A percentile compares a stretch with the other conserved stretches of the same genome.
phyloP scores from a whole-genome alignment of 257 asterid species.

The Primulina eburnea region DNA sequence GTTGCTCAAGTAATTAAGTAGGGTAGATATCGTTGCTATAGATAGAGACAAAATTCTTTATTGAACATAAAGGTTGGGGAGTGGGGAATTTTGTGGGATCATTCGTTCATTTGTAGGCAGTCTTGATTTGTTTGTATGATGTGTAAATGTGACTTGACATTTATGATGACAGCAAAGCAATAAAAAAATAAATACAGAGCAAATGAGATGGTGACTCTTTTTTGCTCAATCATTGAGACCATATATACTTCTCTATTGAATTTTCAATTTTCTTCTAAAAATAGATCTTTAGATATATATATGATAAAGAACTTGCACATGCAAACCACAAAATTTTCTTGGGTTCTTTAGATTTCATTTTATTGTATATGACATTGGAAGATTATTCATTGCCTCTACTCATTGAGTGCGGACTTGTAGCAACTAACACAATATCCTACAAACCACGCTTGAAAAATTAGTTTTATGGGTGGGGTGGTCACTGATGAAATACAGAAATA shows the following conservation, averaged over 20 bases:
- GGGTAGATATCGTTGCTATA: conserved; percentile 39
- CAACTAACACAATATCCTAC: too few relatives aligned
- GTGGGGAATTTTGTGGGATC: conserved; percentile 32
- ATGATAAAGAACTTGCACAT: too few relatives aligned
- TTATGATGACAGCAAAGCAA: background rate
- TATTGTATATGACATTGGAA: too few relatives aligned
- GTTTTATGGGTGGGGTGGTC: background rate
- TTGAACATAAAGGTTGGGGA: conserved; percentile 39
- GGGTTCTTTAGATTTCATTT: too few relatives aligned
- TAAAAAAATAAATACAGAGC: background rate
- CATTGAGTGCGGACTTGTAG: too few relatives aligned
- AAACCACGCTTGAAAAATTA: too few relatives aligned
- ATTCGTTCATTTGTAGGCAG: conserved; percentile 54
- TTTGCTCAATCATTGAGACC: background rate
- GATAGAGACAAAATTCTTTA: conserved; percentile 49
- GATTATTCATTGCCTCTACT: too few relatives aligned
- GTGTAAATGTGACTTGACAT: background rate
- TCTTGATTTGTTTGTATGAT: conserved; percentile 25
- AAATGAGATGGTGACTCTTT: background rate
- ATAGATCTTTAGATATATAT: too few relatives aligned
- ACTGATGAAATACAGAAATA: background rate
- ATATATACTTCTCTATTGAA: background rate
- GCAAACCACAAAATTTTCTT: too few relatives aligned
- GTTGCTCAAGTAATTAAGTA: conserved; percentile 16
- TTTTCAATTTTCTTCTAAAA: background rate